Percentiles rank a stretch among this genome's conserved stretches.
phyloP scores from a whole-genome alignment of 139 green algal species.

The Chlorella sp. region DNA sequence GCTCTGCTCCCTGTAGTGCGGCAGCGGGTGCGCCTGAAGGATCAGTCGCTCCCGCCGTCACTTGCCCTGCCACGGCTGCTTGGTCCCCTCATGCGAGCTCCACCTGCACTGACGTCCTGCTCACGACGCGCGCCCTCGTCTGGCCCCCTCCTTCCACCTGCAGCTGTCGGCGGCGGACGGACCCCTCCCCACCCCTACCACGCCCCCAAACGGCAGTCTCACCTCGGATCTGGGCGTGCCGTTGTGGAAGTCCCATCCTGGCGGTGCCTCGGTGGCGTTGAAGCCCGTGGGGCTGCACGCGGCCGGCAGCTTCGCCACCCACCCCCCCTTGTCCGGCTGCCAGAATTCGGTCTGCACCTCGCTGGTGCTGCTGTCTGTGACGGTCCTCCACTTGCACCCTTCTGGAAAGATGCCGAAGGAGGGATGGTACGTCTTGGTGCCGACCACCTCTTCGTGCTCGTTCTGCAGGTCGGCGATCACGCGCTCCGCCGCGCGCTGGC shows the following conservation, averaged over 20 bases:
- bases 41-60: too few species aligned
- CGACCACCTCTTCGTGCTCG: conserved; percentile 3
- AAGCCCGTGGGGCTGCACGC: conserved; percentile 42
- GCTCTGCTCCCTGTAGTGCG: too few species aligned
- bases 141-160: neutral
- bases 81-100: too few species aligned
- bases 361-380: conserved; percentile 15
- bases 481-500: neutral
- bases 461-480: neutral
- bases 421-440: conserved; percentile 28
- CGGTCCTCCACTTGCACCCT: conserved; percentile 64
- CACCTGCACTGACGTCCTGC: too few species aligned
- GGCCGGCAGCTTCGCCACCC: conserved; percentile 36
- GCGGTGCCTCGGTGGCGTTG: conserved; percentile 2
- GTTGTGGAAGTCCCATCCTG: conserved; percentile 36
- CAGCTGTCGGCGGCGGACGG: too few species aligned
- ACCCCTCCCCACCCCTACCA: too few species aligned
- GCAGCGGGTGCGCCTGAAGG: too few species aligned
- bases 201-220: too few species aligned
- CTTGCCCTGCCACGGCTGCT: too few species aligned
- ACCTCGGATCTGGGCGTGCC: conserved; percentile 53
- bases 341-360: conserved; percentile 55
- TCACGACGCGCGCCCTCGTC: too few species aligned
- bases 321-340: conserved; percentile 28
- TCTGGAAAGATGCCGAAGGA: conserved; percentile 57